Base-by-base conservation (phyloP, 768 basidiomycete genomes). In the Calocera viscosa region DNA sequence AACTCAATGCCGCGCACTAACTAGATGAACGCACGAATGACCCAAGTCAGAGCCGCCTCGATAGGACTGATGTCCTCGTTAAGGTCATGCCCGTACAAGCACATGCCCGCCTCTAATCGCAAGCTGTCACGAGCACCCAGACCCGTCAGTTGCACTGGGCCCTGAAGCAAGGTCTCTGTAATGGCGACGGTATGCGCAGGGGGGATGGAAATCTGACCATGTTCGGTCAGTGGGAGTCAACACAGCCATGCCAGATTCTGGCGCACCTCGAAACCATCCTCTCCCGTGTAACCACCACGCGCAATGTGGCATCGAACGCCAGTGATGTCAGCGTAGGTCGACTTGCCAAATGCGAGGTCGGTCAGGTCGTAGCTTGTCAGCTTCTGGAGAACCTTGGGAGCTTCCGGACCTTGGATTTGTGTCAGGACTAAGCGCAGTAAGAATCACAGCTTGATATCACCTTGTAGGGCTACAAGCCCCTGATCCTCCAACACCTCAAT, bases 81-180 rank as follows among this genome's bases (percentile, higher is more conserved):
- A 17, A 98, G 78, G 72, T 98, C 95, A 71, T 91, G 87, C 0
- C 96, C 96, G 73, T 98, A 96, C 34, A 99, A 79, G 76, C 95
- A 98, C 86, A 98, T 88, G 12, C 95, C 95, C 0, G 95, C 95
- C 77, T 98, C 96, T 43, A 98, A 80, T 26, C 95, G 84, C n/a
- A 99, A 78, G 69, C 89, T 91, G 74, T 98, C 96, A 39, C 96
- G 83, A 2, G 94, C 91, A 30, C 91, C 95, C 2, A 99, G 83
- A 16, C 96, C 95, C 0, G 89, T 86, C 3, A 96, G 81, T 74
- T 90, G 86, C 1, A 96, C 90, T 1, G 81, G 76, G 43, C 84
- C 80, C 26, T 81, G 79, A 14, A 89, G 77, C 16, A 94, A 80
- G 32, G 84, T 70, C 24, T 78, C 79, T 0, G 91, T 86, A 63